These are phyloP conservation scores for Dacryopinax primogenitus DNA, from an alignment of 768 basidiomycete genomes.

Conservation along the genomic window DNA sequence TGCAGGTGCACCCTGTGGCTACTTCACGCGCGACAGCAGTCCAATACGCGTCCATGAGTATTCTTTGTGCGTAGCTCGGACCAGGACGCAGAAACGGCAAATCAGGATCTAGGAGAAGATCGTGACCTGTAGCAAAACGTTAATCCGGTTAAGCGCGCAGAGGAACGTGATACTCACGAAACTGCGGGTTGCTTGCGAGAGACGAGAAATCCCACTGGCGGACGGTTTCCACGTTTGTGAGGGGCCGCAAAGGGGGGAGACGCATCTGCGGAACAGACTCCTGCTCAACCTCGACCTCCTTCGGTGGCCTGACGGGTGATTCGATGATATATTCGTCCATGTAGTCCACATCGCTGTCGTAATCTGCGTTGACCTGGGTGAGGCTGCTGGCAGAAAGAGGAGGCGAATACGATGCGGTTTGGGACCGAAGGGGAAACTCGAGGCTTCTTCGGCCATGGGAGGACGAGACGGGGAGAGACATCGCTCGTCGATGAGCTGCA, in stretches of 20 bases:
- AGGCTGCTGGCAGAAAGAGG: not conserved
- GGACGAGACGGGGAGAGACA: not conserved
- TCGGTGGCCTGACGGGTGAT: not conserved
- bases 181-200: conserved; percentile 4
- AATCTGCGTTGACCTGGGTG: not conserved
- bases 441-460: not conserved
- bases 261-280: conserved; percentile 5
- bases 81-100: conserved; percentile 64
- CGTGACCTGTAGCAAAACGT: conserved; percentile 46
- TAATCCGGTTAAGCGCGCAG: not conserved
- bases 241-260: not conserved
- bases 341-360: conserved; percentile 8
- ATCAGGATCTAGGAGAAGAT: conserved; percentile 76
- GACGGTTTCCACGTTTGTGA: conserved; percentile 4
- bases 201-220: not conserved
- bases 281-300: not conserved
- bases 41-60: conserved; percentile 75
- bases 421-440: not conserved
- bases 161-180: not conserved
- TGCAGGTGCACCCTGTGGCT: conserved; percentile 69
- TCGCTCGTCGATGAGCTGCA: not conserved
- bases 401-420: conserved; percentile 4
- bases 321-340: conserved; percentile 6
- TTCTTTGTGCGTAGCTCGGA: conserved; percentile 56
- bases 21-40: conserved; percentile 64